Evolutionary conservation across 345 rosid genomes (phyloP).

Genomic region (Brassica cretica): DNA sequence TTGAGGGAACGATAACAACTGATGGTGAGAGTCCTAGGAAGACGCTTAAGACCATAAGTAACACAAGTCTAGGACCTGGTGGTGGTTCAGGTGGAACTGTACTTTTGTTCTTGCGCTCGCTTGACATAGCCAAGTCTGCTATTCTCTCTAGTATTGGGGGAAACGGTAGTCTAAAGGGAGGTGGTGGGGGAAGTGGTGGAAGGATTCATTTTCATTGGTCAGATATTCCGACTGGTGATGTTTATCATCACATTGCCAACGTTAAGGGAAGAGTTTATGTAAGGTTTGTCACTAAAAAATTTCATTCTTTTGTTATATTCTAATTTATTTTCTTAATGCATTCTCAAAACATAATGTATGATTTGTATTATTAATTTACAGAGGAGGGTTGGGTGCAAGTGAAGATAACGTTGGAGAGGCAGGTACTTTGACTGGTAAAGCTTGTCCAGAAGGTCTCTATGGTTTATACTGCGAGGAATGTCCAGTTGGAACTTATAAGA

Average conservation of each 20-base stretch:
- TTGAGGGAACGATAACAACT: slow-evolving; percentile 74
- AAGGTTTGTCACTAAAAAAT: slow-evolving; percentile 48
- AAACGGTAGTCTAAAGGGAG: slow-evolving; percentile 73
- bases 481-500: slow-evolving; percentile 88
- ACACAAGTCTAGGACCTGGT: slow-evolving; percentile 68
- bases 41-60: slow-evolving; percentile 40
- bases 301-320: neutral
- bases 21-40: slow-evolving; percentile 83
- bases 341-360: neutral
- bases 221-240: slow-evolving; percentile 72
- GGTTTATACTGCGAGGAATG: slow-evolving; percentile 95
- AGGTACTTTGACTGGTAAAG: slow-evolving; percentile 84
- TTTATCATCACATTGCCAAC: slow-evolving; percentile 70
- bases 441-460: slow-evolving; percentile 85
- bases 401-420: slow-evolving; percentile 64
- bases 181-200: slow-evolving; percentile 98
- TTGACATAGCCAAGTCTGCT: slow-evolving; percentile 56
- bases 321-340: slow-evolving; percentile 7
- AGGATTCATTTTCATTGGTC: slow-evolving; percentile 94
- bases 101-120: slow-evolving; percentile 64
- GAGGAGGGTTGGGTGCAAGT: slow-evolving; percentile 77
- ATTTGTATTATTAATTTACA: slow-evolving; percentile 34
- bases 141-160: slow-evolving; percentile 70
- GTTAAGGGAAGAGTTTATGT: slow-evolving; percentile 74
- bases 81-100: slow-evolving; percentile 98